Evolutionary conservation across 345 rosid species (phyloP), one percentile per base, ranked within the genome.

Genomic region (Hibiscus syriacus): DNA sequence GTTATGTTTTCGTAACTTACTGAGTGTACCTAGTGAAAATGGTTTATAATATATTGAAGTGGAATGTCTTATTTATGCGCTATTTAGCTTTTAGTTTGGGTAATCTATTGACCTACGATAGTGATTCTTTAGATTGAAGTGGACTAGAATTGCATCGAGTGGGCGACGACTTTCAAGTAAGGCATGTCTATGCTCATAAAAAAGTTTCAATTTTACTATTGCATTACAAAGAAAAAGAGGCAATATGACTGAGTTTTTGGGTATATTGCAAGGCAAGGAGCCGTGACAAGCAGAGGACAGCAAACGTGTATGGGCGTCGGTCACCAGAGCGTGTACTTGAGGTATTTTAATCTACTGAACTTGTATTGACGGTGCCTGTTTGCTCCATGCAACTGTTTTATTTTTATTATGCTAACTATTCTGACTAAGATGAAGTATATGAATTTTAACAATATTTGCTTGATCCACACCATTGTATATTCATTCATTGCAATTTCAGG

Each of bases 251-350:
- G 26, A 30, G 27, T 70, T 74, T 79, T 77, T 74, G 36, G 62
- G 23, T 67, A 0, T 79, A 14, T 70, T 63, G 72, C 68, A 77
- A 85, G 91, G 53, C 79, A 60, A 58, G 74, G 73, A 79, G 79
- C 70, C 63, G 80, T 36, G 59, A 55, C 32, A 74, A 48, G 67
- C 70, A 29, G 66, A 67, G 36, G 60, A 70, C 68, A 56, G 16
- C 80, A 55, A 57, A 65, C 61, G 88, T 77, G 59, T 78, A 78
- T 69, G 80, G 79, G 75, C 80, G 61, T 64, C 82, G 79, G 59
- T 78, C 91, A 64, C 77, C 73, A 64, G 86, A 87, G 59, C 83
- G 84, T 4, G 81, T 88, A 43, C 81, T 85, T 48, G 83, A 91
- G 91, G 97, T 88, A 78, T 34, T 46, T 64, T 50, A 25, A 55